Percentiles rank a stretch among this genome's conserved stretches.
Evolutionary conservation across 345 rosid species (phyloP).

Genomic region (Aquilaria malaccensis): DNA sequence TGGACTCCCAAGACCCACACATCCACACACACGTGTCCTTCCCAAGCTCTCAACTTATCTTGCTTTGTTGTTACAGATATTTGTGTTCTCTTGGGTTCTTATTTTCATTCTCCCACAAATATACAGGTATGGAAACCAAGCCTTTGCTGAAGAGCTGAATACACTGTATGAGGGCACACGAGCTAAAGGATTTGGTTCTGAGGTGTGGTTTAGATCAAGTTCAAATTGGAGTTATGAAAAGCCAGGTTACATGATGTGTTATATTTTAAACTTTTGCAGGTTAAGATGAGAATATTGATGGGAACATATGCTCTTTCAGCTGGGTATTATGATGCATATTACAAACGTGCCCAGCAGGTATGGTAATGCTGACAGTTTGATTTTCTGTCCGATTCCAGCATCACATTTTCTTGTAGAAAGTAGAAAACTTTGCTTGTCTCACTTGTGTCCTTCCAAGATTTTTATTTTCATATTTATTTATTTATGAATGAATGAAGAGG

Average conservation of each 20-base stretch:
- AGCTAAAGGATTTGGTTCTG: conserved; percentile 79
- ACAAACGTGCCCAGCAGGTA: conserved; percentile 95
- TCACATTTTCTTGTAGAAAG: background rate
- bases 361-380: too few species aligned
- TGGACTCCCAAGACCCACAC: too few species aligned
- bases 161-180: conserved; percentile 70
- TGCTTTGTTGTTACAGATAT: too few species aligned
- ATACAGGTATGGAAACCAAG: conserved; percentile 78
- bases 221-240: conserved; percentile 1
- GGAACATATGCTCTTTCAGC: conserved; percentile 95
- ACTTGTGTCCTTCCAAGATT: too few species aligned
- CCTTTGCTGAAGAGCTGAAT: conserved; percentile 61
- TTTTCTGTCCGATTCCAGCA: background rate
- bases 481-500: conserved; percentile 15
- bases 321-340: conserved; percentile 92
- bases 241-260: background rate
- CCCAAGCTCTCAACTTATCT: too few species aligned
- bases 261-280: conserved; percentile 30
- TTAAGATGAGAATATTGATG: conserved; percentile 93
- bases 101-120: conserved; percentile 9
- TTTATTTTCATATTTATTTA: background rate
- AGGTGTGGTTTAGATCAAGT: conserved; percentile 32
- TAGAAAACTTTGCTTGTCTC: background rate
- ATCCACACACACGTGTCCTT: too few species aligned
- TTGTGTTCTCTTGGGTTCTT: background rate